These are phyloP conservation scores for Fraxinus ornus DNA, from an alignment of 305 asterid genomes.

Conservation along the genomic window DNA sequence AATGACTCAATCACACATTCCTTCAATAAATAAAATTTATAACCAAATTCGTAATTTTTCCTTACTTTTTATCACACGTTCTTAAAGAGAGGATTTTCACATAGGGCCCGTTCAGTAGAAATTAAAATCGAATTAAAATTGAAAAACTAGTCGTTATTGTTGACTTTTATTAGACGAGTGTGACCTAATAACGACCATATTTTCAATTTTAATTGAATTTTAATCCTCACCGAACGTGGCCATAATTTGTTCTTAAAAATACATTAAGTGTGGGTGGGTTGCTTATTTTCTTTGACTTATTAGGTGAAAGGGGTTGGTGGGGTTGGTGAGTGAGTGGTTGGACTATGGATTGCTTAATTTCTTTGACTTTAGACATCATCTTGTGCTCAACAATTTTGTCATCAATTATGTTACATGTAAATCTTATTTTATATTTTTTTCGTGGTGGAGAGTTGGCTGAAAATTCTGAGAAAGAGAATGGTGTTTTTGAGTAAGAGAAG, in stretches of 20 bases:
- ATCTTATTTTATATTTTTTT: background rate
- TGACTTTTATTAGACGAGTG: no score
- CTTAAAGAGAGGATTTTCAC: background rate
- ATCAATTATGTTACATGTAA: no score
- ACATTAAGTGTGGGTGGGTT: background rate
- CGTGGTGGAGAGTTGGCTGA: conserved; percentile 28
- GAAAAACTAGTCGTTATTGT: no score
- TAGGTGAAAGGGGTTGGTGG: background rate
- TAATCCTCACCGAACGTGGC: no score
- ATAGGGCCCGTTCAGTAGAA: no score
- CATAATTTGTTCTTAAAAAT: background rate
- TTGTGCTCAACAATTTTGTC: background rate
- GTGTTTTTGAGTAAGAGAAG: conserved; percentile 60
- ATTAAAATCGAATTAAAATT: no score
- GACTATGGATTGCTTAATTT: background rate
- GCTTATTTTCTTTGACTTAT: background rate
- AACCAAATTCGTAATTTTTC: no score
- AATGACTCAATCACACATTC: background rate
- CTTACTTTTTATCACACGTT: background rate
- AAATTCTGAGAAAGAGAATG: conserved; percentile 34
- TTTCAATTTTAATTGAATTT: no score
- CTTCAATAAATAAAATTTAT: no score
- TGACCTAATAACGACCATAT: no score
- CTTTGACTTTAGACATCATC: background rate
- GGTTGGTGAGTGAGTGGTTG: background rate